Evolutionary conservation across 169 alveolate genomes (phyloP).

Genomic region (Plasmodium relictum): DNA sequence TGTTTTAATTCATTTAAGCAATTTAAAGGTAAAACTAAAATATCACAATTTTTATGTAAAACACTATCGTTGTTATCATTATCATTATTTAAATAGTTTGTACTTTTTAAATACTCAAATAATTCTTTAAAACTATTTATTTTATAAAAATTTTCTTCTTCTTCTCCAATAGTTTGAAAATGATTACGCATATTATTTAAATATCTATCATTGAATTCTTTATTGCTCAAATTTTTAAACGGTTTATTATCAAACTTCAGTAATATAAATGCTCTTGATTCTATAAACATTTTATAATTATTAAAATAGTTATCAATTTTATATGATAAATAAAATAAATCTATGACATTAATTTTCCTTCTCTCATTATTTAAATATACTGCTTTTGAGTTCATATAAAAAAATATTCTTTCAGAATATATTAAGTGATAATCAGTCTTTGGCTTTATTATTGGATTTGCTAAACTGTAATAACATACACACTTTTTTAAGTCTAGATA

Average conservation of each 20-base stretch:
- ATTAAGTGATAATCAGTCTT: conserved; percentile 2
- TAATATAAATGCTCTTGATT: conserved; percentile 12
- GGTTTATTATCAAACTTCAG: conserved; percentile 18
- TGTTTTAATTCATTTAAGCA: conserved; percentile 61
- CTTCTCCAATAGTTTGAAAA: background rate
- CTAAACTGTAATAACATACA: conserved; percentile 53
- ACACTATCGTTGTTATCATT: background rate
- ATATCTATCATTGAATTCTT: background rate
- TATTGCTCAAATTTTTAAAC: too few species aligned
- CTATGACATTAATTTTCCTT: conserved; percentile 34
- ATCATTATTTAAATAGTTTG: background rate
- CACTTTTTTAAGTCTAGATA: conserved; percentile 37
- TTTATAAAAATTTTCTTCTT: conserved; percentile 7
- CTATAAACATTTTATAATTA: conserved; percentile 38
- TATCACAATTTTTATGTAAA: conserved; percentile 8
- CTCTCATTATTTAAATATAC: conserved; percentile 20
- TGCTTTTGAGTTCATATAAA: conserved; percentile 23
- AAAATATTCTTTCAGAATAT: conserved; percentile 20
- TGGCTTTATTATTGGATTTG: conserved; percentile 63
- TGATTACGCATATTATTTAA: background rate
- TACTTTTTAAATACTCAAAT: conserved; percentile 1
- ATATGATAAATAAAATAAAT: conserved; percentile 41
- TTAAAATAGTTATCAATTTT: conserved; percentile 28
- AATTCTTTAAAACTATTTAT: conserved; percentile 14
- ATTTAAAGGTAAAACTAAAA: conserved; percentile 36